Evolutionary conservation across 306 rosid species (phyloP).

Genomic region (Trifolium pratense): DNA sequence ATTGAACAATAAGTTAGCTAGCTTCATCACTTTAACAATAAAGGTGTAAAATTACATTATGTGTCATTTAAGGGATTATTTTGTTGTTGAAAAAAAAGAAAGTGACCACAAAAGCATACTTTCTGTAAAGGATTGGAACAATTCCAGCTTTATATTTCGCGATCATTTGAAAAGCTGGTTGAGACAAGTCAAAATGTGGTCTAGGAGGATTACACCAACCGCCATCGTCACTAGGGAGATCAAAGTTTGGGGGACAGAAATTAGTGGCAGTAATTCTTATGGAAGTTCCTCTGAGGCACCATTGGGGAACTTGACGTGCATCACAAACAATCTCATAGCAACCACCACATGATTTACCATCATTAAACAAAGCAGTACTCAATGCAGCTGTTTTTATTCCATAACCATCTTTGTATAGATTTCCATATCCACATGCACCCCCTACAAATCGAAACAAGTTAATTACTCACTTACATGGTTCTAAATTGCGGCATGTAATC

Average conservation of each 20-base stretch:
- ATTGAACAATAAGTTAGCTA: not conserved
- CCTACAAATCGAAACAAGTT: constrained; percentile 42
- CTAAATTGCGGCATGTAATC: not conserved
- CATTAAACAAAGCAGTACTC: constrained; percentile 63
- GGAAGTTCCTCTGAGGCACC: constrained; percentile 62
- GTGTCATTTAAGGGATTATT: not conserved
- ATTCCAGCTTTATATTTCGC: constrained; percentile 68
- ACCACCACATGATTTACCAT: constrained; percentile 71
- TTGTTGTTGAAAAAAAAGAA: not conserved
- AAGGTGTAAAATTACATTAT: no score
- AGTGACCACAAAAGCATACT: constrained; percentile 43
- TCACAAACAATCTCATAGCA: constrained; percentile 70
- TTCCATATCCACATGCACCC: constrained; percentile 83
- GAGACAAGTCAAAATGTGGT: constrained; percentile 72
- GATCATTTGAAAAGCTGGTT: constrained; percentile 55
- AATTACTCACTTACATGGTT: not conserved
- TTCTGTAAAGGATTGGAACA: constrained; percentile 52
- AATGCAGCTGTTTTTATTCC: constrained; percentile 71
- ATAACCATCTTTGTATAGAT: constrained; percentile 57
- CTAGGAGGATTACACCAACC: constrained; percentile 78
- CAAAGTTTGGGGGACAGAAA: constrained; percentile 70
- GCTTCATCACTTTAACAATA: not conserved
- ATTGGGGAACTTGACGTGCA: constrained; percentile 50
- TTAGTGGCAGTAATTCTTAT: constrained; percentile 75
- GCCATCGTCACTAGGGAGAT: constrained; percentile 57